Evolutionary conservation across 2,329 filamentous ascomycete species (phyloP).

Genomic region (Bipolaris victoriae): DNA sequence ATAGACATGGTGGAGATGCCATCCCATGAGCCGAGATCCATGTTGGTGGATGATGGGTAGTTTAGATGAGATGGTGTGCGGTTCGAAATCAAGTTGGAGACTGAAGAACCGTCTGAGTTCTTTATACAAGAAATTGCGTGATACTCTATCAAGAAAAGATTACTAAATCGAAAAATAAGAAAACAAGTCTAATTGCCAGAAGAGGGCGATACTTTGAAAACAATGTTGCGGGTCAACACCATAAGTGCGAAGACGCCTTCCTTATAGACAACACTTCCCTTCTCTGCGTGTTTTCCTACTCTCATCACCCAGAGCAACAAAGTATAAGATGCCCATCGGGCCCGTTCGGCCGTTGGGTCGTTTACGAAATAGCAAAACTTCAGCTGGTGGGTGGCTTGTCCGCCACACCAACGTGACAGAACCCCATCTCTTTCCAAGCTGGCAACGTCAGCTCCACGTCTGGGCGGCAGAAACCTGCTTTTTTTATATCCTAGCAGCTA

Average conservation of each 20-base stretch:
- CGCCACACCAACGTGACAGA: not conserved
- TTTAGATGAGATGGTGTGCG: not conserved
- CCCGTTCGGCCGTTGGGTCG: not conserved
- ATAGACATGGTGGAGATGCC: slow-evolving; percentile 17
- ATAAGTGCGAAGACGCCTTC: not conserved
- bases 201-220: not conserved
- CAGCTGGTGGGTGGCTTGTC: slow-evolving; percentile 5
- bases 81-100: not conserved
- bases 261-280: not conserved
- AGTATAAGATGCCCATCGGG: not conserved
- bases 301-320: not conserved
- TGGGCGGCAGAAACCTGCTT: slow-evolving; percentile 2
- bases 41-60: not conserved
- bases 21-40: slow-evolving; percentile 8
- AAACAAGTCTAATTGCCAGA: not conserved
- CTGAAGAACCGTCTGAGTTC: not conserved
- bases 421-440: not conserved
- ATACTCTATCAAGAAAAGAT: not conserved
- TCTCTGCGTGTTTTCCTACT: not conserved
- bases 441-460: slow-evolving; percentile 3
- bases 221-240: not conserved
- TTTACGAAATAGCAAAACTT: not conserved
- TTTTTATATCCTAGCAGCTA: slow-evolving; percentile 1
- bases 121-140: not conserved
- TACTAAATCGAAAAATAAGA: not conserved